Evolutionary conservation across 2,329 filamentous ascomycete species (phyloP), one percentile per base, ranked within the genome.

Genomic region (Sarocladium oryzae): DNA sequence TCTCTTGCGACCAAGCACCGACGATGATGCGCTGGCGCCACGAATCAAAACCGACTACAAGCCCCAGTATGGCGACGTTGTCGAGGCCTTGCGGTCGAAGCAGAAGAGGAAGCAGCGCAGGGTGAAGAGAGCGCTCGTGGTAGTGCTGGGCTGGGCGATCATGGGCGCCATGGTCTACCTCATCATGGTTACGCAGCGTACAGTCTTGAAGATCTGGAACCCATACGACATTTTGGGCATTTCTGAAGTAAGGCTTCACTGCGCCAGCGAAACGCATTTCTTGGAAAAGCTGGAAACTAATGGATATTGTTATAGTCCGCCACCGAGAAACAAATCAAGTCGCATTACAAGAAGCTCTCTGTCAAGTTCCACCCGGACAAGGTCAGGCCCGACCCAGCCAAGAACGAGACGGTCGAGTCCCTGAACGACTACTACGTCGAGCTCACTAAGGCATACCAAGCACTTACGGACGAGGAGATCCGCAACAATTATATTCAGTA

Each of bases 401-500:
- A 91, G 73, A 99, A 99, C 70, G 83, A 96, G 69, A 99, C 93
- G 1, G 60, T 84, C 51, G 90, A 97, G 59, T 78, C 74, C 16
- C 79, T 97, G 60, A 99, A 93, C 69, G 79, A 91, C 54, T 79
- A 85, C 66, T 99, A 93, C 73, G 90, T 97, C 52, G 91, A 97
- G 64, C 81, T 97, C 61, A 93, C 89, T 59, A 99, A 99, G 74
- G 93, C 93, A 6, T 99, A 96, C 79, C 96, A 99, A 71, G 87
- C 93, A 3, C 80, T 99, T 46, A 99, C 95, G 4, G 93, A 99
- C 64, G 95, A 99, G 71, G 93, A 97, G 37, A 81, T 97, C 55
- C 88, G 93, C 63, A 95, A 95, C 72, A 99, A 99, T 74, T 99
- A 88, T 69, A 84, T 96, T 50, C 88, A 95, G 68, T 99, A 87